Evolutionary conservation across 768 basidiomycete genomes (phyloP).

Genomic region (Dictyophora rubrovolvata): DNA sequence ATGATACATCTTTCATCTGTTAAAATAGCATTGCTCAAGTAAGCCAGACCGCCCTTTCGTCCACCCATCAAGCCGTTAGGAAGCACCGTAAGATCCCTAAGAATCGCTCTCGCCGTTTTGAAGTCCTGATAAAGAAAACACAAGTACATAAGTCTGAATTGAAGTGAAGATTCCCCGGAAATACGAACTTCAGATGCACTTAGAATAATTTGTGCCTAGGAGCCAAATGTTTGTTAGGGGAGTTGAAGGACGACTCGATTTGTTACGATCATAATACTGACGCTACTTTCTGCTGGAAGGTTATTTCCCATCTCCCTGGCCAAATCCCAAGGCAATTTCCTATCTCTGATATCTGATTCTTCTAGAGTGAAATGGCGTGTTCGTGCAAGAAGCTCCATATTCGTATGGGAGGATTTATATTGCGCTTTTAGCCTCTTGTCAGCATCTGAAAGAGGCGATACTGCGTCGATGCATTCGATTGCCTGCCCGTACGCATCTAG

Average conservation of each 20-base stretch:
- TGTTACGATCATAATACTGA: neutral
- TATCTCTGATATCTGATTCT: neutral
- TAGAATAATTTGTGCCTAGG: conserved; percentile 18
- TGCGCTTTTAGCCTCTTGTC: conserved; percentile 28
- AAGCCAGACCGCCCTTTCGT: neutral
- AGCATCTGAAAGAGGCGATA: conserved; percentile 19
- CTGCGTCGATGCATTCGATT: conserved; percentile 18
- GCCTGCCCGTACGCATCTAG: conserved; percentile 4
- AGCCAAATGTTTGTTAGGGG: no score
- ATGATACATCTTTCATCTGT: conserved; percentile 32
- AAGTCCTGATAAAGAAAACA: conserved; percentile 11
- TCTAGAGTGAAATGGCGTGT: neutral
- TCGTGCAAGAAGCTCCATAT: conserved; percentile 12
- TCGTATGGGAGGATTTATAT: conserved; percentile 21
- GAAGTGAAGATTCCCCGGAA: no score
- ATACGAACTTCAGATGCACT: conserved; percentile 9
- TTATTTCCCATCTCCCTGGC: conserved; percentile 11
- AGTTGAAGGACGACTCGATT: no score
- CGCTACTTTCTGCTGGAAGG: conserved; percentile 4
- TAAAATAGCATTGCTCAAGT: conserved; percentile 29
- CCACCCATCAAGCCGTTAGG: neutral
- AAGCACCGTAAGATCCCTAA: conserved; percentile 7
- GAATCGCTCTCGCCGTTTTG: conserved; percentile 9
- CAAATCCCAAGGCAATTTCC: conserved; percentile 14
- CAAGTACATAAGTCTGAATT: no score